Conservation (phyloP, 345 rosid genomes). For the Acer yangbiense region DNA sequence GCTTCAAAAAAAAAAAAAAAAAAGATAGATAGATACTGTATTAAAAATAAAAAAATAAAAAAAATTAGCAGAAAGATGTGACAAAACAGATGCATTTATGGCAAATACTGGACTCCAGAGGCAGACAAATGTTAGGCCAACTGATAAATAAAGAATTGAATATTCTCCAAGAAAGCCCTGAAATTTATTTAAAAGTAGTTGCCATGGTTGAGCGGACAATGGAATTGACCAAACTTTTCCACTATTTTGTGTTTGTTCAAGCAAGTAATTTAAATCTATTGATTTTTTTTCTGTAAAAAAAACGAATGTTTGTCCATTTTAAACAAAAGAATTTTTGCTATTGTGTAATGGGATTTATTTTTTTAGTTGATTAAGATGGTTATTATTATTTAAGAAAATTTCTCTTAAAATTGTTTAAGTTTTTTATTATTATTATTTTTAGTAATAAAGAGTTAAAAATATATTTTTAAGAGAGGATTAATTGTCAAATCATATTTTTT, state of each 20-base stretch:
- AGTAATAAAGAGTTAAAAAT: too few species aligned
- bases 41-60: too few species aligned
- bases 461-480: too few species aligned
- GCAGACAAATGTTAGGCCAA: background rate
- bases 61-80: background rate
- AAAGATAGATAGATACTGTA: too few species aligned
- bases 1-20: too few species aligned
- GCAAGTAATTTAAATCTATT: background rate
- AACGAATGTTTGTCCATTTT: background rate
- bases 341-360: too few species aligned
- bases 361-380: too few species aligned
- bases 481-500: background rate
- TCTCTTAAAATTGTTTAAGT: too few species aligned
- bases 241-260: background rate
- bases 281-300: background rate
- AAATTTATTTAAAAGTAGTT: background rate
- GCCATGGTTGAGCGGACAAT: background rate
- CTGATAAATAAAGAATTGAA: background rate
- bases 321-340: too few species aligned
- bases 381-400: too few species aligned
- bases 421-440: too few species aligned
- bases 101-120: background rate
- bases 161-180: background rate
- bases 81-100: background rate
- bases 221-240: background rate